These are phyloP conservation scores for Cardamine occulta DNA, from an alignment of 345 rosid species.

Conservation along the genomic window DNA sequence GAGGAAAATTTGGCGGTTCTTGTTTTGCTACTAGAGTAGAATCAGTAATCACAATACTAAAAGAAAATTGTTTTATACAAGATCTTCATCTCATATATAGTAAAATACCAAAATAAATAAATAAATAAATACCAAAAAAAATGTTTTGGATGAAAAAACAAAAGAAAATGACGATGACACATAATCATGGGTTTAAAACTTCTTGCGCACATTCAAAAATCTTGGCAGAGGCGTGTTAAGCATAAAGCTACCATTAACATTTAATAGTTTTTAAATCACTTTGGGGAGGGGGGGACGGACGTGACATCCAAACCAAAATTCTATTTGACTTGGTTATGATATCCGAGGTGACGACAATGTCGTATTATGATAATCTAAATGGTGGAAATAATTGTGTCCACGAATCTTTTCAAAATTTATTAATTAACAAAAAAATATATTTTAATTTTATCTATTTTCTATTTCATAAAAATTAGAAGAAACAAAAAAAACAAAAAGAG, in stretches of 20 bases:
- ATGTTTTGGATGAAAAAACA: not conserved
- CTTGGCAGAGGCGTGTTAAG: not conserved
- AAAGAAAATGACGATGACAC: not conserved
- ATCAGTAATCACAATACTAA: not conserved
- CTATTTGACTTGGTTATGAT: constrained; percentile 1
- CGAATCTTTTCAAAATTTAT: constrained; percentile 23
- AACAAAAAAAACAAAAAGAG: not conserved
- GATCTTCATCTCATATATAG: not conserved
- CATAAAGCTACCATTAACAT: constrained; percentile 6
- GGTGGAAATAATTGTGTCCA: constrained; percentile 14
- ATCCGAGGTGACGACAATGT: constrained; percentile 25
- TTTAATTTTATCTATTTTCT: not conserved
- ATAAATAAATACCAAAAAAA: not conserved
- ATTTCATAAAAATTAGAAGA: not conserved
- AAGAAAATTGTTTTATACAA: not conserved
- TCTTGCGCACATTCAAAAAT: not conserved
- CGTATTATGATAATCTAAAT: constrained; percentile 5
- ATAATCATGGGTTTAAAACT: not conserved
- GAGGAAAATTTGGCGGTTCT: too few species aligned
- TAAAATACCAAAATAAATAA: not conserved
- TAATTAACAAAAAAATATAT: not conserved
- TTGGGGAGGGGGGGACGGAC: not conserved
- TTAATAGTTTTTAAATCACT: not conserved
- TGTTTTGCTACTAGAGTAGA: not conserved
- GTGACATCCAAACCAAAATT: constrained; percentile 9